Percentiles rank a stretch among this genome's conserved stretches.
These are phyloP conservation scores for Plasmodium ovale DNA, from an alignment of 169 alveolate species.

Conservation along the genomic window DNA sequence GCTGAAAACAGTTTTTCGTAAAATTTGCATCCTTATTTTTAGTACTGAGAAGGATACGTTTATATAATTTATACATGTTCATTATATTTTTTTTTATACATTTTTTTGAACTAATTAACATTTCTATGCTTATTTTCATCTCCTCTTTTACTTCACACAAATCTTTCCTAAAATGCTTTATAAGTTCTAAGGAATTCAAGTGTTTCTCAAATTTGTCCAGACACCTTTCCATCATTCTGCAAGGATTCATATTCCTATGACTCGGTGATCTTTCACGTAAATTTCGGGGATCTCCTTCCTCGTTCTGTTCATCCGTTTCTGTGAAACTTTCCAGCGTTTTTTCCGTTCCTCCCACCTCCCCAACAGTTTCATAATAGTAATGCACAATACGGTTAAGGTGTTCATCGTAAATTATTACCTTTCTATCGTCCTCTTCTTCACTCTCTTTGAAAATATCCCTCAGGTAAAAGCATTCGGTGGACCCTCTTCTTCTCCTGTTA, in stretches of 20 bases:
- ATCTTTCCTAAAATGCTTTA: constrained; percentile 41
- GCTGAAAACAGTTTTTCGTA: constrained; percentile 56
- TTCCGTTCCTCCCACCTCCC: not conserved
- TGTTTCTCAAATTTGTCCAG: constrained; percentile 63
- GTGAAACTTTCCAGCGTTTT: not conserved
- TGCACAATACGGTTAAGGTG: constrained; percentile 32
- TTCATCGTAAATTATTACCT: constrained; percentile 15
- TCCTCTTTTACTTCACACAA: not conserved
- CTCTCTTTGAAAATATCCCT: constrained; percentile 1
- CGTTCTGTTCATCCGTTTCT: not conserved
- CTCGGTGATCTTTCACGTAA: not conserved
- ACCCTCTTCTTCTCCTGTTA: not conserved
- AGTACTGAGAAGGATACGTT: constrained; percentile 16
- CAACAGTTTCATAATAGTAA: not conserved
- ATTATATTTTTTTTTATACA: constrained; percentile 16
- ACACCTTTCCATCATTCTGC: constrained; percentile 9
- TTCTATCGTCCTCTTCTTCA: not conserved
- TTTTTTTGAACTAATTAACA: constrained; percentile 35
- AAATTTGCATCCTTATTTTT: constrained; percentile 54
- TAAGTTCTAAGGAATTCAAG: constrained; percentile 41
- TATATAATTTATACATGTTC: constrained; percentile 34
- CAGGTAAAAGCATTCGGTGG: not conserved
- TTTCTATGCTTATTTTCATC: constrained; percentile 33
- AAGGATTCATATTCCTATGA: not conserved
- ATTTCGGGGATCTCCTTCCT: not conserved